A percentile compares a stretch with the other conserved stretches of the same genome.
Evolutionary conservation across 2,329 filamentous ascomycete species (phyloP).

Genomic region (Torrubiella hemipterigena): DNA sequence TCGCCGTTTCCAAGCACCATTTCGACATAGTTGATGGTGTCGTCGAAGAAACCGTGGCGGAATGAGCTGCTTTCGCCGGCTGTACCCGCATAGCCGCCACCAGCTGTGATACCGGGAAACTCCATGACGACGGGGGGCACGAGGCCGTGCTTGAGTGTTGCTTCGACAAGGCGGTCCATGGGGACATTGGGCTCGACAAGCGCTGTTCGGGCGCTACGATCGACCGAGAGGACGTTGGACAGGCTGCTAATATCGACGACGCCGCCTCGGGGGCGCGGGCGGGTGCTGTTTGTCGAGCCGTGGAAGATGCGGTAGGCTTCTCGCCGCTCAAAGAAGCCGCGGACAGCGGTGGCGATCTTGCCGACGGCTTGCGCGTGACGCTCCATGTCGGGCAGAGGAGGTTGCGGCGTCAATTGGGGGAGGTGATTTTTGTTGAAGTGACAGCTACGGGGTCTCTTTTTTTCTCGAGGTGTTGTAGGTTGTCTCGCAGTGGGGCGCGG

Average conservation of each 20-base stretch:
- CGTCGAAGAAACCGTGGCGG: slow-evolving; percentile 53
- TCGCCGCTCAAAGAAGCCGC: slow-evolving; percentile 31
- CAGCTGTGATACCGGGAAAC: slow-evolving; percentile 57
- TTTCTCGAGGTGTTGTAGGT: no score
- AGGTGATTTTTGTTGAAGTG: no score
- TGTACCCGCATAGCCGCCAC: slow-evolving; percentile 55
- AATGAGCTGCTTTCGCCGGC: slow-evolving; percentile 57
- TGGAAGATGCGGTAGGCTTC: slow-evolving; percentile 64
- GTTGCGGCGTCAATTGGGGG: slow-evolving; percentile 2
- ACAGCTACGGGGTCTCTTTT: no score
- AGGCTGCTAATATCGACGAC: slow-evolving; percentile 13
- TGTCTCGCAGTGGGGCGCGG: no score
- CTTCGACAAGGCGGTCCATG: slow-evolving; percentile 52
- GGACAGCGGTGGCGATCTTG: slow-evolving; percentile 33
- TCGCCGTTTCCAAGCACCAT: slow-evolving; percentile 50
- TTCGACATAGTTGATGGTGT: slow-evolving; percentile 49
- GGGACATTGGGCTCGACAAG: slow-evolving; percentile 57
- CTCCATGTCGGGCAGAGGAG: no score
- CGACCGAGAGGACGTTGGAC: slow-evolving; percentile 8
- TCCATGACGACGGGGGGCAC: slow-evolving; percentile 59
- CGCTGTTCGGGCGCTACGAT: slow-evolving; percentile 1
- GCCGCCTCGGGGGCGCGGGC: slow-evolving; percentile 25
- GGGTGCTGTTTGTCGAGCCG: slow-evolving; percentile 67
- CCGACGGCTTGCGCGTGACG: slow-evolving; percentile 35
- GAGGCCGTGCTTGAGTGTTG: slow-evolving; percentile 40